phyloP scores from a whole-genome alignment of 2,329 filamentous ascomycete species.

The Xylariomycetidae sp. region DNA sequence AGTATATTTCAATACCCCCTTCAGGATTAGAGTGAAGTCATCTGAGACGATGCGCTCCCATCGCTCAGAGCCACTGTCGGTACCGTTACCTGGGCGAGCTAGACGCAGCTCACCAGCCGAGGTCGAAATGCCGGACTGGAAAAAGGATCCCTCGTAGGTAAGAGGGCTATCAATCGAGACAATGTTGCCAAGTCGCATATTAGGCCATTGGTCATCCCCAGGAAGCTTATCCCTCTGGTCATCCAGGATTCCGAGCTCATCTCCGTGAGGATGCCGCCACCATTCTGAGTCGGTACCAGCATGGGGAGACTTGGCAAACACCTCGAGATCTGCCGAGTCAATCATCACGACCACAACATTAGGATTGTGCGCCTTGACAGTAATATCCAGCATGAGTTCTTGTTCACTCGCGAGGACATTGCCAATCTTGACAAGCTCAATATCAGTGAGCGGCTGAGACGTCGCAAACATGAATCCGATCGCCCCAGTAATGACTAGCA shows the following conservation, averaged over 20 bases:
- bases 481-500: slow-evolving; percentile 78
- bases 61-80: slow-evolving; percentile 75
- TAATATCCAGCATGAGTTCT: slow-evolving; percentile 89
- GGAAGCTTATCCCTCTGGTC: slow-evolving; percentile 48
- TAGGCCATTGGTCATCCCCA: slow-evolving; percentile 66
- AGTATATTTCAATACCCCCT: slow-evolving; percentile 83
- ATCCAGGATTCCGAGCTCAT: slow-evolving; percentile 25
- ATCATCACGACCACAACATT: slow-evolving; percentile 88
- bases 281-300: slow-evolving; percentile 66
- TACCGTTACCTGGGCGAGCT: slow-evolving; percentile 79
- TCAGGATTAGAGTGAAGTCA: slow-evolving; percentile 88
- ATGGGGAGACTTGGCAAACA: slow-evolving; percentile 92
- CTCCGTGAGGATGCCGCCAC: slow-evolving; percentile 43
- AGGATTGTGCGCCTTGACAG: slow-evolving; percentile 84
- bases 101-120: slow-evolving; percentile 84
- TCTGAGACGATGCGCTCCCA: slow-evolving; percentile 91
- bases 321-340: slow-evolving; percentile 79
- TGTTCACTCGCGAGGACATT: slow-evolving; percentile 92
- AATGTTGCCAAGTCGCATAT: slow-evolving; percentile 88
- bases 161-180: slow-evolving; percentile 82
- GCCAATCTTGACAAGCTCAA: slow-evolving; percentile 74
- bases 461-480: slow-evolving; percentile 88
- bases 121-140: slow-evolving; percentile 65
- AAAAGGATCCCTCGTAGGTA: slow-evolving; percentile 83
- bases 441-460: slow-evolving; percentile 77